Base-by-base conservation (phyloP, 1,284 basidiomycete genomes). In the Cryptococcus sp. region DNA sequence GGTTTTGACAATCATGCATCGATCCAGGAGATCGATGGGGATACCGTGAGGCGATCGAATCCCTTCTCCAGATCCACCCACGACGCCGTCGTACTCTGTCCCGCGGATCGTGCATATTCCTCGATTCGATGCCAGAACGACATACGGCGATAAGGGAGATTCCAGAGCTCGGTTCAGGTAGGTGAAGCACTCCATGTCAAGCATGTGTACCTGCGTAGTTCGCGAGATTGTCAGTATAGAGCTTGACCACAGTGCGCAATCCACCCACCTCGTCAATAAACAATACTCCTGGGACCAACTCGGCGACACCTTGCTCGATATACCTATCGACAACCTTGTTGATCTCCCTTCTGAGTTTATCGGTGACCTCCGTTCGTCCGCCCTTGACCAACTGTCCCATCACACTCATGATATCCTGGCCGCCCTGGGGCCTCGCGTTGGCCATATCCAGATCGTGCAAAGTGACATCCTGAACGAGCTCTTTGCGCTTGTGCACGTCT, bases 111-210 rank as follows among this genome's bases (percentile, higher is more conserved):
- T 85, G 17, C 89, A 86, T 67, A 92, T 88, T 4, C 95, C 96
- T 34, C 96, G 85, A 78, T 99, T 99, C 23, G 94, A 96, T 0
- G 96, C 96, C 55, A 98, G 84, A 66, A 99, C 91, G 47, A 99
- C 95, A 17, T 96, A 96, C 0, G 96, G 95, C 16, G 93, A 92
- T 87, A 99, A 93, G 17, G 91, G 88, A 1, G 92, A 93, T 78
- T 99, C 95, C 54, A 99, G 83, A 8, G 97, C 85, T 15, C 93
- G 89, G 79, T 99, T 99, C 51, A 99, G 85, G 80, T 96, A 99
- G 8, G 95, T 98, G 82, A 98, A 99, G 79, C 94, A 97, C 78
- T 99, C 96, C 74, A 98, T 94, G 78, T 99, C 95, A 64, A 99
- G 87, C 95, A 98, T 98, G 81, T 99, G 95, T 20, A 98, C 93